Conservation (phyloP, 78 protist species). For the Dictyostelium citrinum region DNA sequence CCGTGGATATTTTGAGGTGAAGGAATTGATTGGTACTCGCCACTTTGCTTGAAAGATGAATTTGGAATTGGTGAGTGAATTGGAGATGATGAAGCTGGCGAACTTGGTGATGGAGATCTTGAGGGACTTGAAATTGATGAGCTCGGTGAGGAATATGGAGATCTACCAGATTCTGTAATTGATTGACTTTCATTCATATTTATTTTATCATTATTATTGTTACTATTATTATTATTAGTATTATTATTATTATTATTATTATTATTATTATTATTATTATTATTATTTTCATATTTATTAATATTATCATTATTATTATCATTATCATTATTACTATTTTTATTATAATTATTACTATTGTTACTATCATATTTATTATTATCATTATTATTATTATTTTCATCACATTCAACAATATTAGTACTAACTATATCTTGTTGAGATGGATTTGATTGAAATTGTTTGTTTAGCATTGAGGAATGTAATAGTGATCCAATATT, state of each 20-base stretch:
- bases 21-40: neutral
- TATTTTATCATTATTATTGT: neutral
- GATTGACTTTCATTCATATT: neutral
- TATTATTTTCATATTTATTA: neutral
- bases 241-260: too few species aligned
- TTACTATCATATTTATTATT: too few species aligned
- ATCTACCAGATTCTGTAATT: neutral
- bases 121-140: neutral
- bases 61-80: neutral
- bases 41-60: neutral
- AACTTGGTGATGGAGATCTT: constrained; percentile 1
- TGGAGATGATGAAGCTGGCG: constrained; percentile 10
- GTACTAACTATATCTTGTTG: neutral
- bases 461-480: neutral
- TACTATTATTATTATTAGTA: neutral
- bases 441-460: neutral
- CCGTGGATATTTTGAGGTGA: neutral
- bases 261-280: too few species aligned
- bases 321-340: too few species aligned
- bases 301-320: neutral
- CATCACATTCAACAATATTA: neutral
- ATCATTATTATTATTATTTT: neutral
- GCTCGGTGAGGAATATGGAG: neutral
- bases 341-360: too few species aligned
- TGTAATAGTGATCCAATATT: neutral